A percentile compares a stretch with the other conserved stretches of the same genome.
These are phyloP conservation scores for Leishmania tarentolae DNA, from an alignment of 208 protist species.

Conservation along the genomic window DNA sequence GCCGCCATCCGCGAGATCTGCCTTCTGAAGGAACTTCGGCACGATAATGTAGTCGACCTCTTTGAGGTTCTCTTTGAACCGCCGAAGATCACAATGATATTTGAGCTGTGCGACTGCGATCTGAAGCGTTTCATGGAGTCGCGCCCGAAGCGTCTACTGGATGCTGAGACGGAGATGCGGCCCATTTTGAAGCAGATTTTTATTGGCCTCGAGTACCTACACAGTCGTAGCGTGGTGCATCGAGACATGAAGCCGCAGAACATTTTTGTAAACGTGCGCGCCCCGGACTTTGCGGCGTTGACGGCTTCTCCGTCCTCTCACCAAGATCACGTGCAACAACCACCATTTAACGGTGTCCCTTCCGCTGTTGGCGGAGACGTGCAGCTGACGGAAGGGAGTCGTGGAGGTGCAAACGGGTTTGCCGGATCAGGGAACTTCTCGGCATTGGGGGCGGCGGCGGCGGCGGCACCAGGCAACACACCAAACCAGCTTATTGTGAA, in stretches of 20 bases:
- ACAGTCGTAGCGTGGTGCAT: conserved; percentile 81
- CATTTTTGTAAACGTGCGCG: conserved; percentile 75
- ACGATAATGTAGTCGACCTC: conserved; percentile 94
- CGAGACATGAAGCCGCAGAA: conserved; percentile 93
- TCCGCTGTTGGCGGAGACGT: neutral
- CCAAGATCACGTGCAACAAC: conserved; percentile 1
- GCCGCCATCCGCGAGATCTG: conserved; percentile 93
- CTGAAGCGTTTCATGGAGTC: conserved; percentile 96
- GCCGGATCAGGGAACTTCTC: conserved; percentile 7
- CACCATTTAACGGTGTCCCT: neutral
- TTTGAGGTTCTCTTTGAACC: conserved; percentile 96
- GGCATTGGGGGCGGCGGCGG: conserved; percentile 17
- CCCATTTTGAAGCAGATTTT: conserved; percentile 84
- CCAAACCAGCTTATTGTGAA: conserved; percentile 61
- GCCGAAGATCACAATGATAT: conserved; percentile 97
- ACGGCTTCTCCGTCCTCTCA: conserved; percentile 19
- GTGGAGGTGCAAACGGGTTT: neutral
- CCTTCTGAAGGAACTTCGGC: conserved; percentile 95
- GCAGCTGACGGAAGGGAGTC: neutral
- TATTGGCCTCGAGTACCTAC: conserved; percentile 72
- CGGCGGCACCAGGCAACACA: neutral
- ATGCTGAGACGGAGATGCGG: conserved; percentile 55
- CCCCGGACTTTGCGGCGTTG: conserved; percentile 30
- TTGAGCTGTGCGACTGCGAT: conserved; percentile 97
- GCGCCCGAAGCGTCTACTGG: conserved; percentile 33